A percentile compares a stretch with the other conserved stretches of the same genome.
These are phyloP conservation scores for Penicillium nucicola DNA, from an alignment of 495 filamentous ascomycete genomes.

Conservation along the genomic window DNA sequence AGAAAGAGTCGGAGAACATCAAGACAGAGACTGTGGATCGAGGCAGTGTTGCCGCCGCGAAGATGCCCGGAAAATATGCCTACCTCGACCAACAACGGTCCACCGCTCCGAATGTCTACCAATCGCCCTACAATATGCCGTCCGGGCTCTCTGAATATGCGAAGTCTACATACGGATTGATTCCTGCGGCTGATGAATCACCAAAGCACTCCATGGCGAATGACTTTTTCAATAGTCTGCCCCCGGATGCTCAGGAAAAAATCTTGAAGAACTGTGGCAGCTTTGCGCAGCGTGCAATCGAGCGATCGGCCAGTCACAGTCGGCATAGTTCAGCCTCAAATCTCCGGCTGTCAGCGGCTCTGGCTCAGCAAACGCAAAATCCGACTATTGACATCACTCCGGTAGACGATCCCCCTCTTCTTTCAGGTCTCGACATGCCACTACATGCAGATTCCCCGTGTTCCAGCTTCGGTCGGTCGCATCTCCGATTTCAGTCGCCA, in stretches of 20 bases:
- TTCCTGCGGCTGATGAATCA: slow-evolving; percentile 34
- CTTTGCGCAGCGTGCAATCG: slow-evolving; percentile 44
- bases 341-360: slow-evolving; percentile 39
- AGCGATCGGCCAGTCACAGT: slow-evolving; percentile 41
- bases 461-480: slow-evolving; percentile 49
- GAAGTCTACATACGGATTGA: slow-evolving; percentile 38
- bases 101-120: slow-evolving; percentile 42
- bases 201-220: slow-evolving; percentile 44
- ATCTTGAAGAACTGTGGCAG: slow-evolving; percentile 47
- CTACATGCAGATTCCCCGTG: slow-evolving; percentile 45
- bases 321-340: slow-evolving; percentile 43
- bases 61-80: slow-evolving; percentile 42
- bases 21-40: slow-evolving; percentile 36
- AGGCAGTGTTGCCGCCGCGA: slow-evolving; percentile 30
- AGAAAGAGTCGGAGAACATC: slow-evolving; percentile 39
- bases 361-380: slow-evolving; percentile 46
- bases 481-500: slow-evolving; percentile 44
- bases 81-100: slow-evolving; percentile 44
- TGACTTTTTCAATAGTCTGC: slow-evolving; percentile 42
- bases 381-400: slow-evolving; percentile 49
- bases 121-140: slow-evolving; percentile 49
- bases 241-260: slow-evolving; percentile 40
- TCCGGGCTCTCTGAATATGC: slow-evolving; percentile 46
- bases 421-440: slow-evolving; percentile 41
- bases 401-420: slow-evolving; percentile 37